phyloP scores from a whole-genome alignment of 805 yeast species.

The Teunomyces barrocoloradensis region DNA sequence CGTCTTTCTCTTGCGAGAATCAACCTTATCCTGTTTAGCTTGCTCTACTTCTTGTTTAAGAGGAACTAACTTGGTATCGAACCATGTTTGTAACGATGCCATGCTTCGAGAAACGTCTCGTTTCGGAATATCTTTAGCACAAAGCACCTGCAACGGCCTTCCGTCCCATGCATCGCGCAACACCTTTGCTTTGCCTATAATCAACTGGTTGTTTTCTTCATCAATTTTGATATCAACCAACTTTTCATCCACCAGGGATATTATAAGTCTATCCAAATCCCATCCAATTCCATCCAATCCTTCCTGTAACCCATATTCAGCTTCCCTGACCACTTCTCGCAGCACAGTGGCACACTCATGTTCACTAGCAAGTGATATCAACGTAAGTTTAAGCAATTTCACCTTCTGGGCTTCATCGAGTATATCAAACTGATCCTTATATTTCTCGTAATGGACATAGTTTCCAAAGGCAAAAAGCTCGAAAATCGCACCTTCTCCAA shows the following conservation, averaged over 20 bases:
- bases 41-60: not conserved
- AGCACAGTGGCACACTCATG: slow-evolving; percentile 20
- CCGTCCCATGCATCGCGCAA: slow-evolving; percentile 34
- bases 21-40: not conserved
- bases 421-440: slow-evolving; percentile 11
- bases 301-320: slow-evolving; percentile 14
- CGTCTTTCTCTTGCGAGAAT: slow-evolving; percentile 11
- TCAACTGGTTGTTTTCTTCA: slow-evolving; percentile 17
- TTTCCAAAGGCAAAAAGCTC: slow-evolving; percentile 42
- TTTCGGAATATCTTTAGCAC: slow-evolving; percentile 21
- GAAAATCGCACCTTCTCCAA: not conserved
- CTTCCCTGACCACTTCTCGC: slow-evolving; percentile 12
- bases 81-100: slow-evolving; percentile 15
- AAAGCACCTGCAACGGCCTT: slow-evolving; percentile 20
- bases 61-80: not conserved
- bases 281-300: slow-evolving; percentile 7
- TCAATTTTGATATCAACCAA: slow-evolving; percentile 27
- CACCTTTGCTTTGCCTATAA: slow-evolving; percentile 15
- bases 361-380: slow-evolving; percentile 22
- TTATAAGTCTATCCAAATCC: slow-evolving; percentile 20
- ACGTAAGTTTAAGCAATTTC: slow-evolving; percentile 28
- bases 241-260: slow-evolving; percentile 24
- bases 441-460: slow-evolving; percentile 20
- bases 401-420: not conserved
- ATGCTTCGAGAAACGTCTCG: slow-evolving; percentile 18